Percentiles rank a stretch among this genome's conserved stretches.
Conservation (phyloP, 2,329 filamentous ascomycete species). For the Lecanoromycetidae sp. region DNA sequence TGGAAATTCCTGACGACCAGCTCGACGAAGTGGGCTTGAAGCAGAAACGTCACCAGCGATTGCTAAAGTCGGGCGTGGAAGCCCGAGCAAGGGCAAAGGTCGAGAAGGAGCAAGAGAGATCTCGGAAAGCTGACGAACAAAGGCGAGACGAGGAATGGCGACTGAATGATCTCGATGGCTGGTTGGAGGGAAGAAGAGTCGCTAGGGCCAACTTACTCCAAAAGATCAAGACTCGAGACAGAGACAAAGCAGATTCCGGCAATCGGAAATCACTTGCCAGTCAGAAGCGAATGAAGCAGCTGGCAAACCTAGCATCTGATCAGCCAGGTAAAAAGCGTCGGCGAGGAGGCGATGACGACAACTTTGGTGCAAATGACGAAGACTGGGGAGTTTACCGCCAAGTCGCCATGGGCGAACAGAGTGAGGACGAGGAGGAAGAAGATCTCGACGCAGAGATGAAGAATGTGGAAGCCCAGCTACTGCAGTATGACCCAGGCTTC, state of each 20-base stretch:
- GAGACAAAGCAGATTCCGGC: constrained; percentile 83
- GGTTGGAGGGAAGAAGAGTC: constrained; percentile 71
- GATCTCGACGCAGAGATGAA: constrained; percentile 65
- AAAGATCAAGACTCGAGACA: constrained; percentile 85
- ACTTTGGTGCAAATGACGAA: constrained; percentile 91
- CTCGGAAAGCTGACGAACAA: constrained; percentile 69
- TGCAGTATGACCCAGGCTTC: constrained; percentile 77
- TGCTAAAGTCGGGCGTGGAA: constrained; percentile 91
- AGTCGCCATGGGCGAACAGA: constrained; percentile 67
- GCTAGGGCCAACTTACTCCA: constrained; percentile 56
- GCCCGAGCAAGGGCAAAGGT: constrained; percentile 86
- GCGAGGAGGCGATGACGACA: constrained; percentile 83
- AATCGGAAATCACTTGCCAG: constrained; percentile 94
- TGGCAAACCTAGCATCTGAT: constrained; percentile 90
- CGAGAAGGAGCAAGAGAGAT: constrained; percentile 88
- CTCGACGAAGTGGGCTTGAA: constrained; percentile 85
- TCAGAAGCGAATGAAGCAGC: constrained; percentile 96
- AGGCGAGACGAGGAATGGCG: constrained; percentile 72
- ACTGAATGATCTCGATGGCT: constrained; percentile 70
- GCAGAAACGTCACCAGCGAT: constrained; percentile 79
- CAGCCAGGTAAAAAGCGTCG: constrained; percentile 71
- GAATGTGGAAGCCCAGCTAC: constrained; percentile 67
- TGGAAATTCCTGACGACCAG: constrained; percentile 82
- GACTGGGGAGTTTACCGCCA: constrained; percentile 97
- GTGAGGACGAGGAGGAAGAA: constrained; percentile 85